A percentile compares a stretch with the other conserved stretches of the same genome.
These are phyloP conservation scores for Peniophora sp. DNA, from an alignment of 1,284 basidiomycete genomes.

Conservation along the genomic window DNA sequence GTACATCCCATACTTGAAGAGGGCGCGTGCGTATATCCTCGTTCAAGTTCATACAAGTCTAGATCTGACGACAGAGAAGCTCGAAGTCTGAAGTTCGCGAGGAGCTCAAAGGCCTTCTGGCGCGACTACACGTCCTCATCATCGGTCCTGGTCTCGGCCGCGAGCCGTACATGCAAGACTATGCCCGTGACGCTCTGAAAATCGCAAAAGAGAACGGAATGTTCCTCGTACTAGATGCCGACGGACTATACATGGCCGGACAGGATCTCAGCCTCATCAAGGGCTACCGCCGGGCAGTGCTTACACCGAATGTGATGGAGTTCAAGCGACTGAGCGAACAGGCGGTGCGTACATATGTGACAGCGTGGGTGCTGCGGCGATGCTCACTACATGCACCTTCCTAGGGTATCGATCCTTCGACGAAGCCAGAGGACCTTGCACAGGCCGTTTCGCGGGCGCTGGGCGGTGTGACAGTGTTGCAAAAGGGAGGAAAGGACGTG, in stretches of 20 bases:
- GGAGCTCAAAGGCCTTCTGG: slow-evolving; percentile 66
- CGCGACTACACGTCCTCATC: slow-evolving; percentile 85
- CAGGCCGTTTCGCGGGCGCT: slow-evolving; percentile 62
- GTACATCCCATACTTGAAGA: slow-evolving; percentile 85
- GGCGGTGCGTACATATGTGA: slow-evolving; percentile 37
- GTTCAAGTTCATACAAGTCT: slow-evolving; percentile 4
- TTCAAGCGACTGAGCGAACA: slow-evolving; percentile 80
- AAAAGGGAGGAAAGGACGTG: slow-evolving; percentile 79
- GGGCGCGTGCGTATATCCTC: slow-evolving; percentile 27
- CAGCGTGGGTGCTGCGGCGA: too few species aligned
- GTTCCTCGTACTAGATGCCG: slow-evolving; percentile 92
- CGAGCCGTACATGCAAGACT: slow-evolving; percentile 83
- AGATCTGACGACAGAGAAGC: slow-evolving; percentile 20
- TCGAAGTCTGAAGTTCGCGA: slow-evolving; percentile 39
- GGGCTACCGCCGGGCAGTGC: slow-evolving; percentile 74
- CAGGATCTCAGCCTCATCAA: slow-evolving; percentile 69
- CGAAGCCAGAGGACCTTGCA: slow-evolving; percentile 42
- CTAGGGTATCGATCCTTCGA: slow-evolving; percentile 46
- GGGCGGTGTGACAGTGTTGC: slow-evolving; percentile 85
- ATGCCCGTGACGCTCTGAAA: slow-evolving; percentile 50
- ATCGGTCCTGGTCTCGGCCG: slow-evolving; percentile 92
- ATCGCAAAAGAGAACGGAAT: slow-evolving; percentile 48
- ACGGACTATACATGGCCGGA: slow-evolving; percentile 76
- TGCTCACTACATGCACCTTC: neutral
- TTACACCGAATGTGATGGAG: slow-evolving; percentile 95